A percentile compares a stretch with the other conserved stretches of the same genome.
phyloP scores from a whole-genome alignment of 208 protist species.

The Trypanosoma vivax region DNA sequence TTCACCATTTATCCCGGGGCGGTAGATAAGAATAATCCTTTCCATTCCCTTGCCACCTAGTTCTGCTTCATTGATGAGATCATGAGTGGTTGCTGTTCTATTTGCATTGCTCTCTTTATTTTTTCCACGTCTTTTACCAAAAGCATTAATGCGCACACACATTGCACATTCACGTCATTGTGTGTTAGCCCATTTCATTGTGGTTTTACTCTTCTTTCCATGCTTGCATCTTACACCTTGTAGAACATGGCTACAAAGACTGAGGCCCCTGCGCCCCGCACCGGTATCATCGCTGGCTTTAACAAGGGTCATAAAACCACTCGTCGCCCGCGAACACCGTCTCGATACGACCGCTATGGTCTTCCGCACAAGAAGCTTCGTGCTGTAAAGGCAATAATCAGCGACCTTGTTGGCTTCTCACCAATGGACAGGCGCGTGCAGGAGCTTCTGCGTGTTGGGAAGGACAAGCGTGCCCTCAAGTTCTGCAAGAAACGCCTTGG shows the following conservation, averaged over 20 bases:
- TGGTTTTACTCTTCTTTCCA: constrained; percentile 7
- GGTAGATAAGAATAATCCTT: too few relatives aligned
- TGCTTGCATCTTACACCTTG: constrained; percentile 1
- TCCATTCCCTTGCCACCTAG: too few relatives aligned
- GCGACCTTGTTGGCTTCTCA: constrained; percentile 87
- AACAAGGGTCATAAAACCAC: constrained; percentile 90
- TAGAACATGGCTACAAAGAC: constrained; percentile 14
- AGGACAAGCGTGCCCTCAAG: constrained; percentile 94
- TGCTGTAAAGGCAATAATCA: constrained; percentile 88
- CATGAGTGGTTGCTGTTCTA: too few relatives aligned
- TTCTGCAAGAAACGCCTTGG: constrained; percentile 93
- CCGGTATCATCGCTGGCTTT: constrained; percentile 89
- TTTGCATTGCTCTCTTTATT: too few relatives aligned
- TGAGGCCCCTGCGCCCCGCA: constrained; percentile 52
- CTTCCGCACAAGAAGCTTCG: constrained; percentile 86
- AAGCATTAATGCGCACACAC: too few relatives aligned
- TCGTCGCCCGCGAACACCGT: constrained; percentile 72
- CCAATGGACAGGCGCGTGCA: constrained; percentile 90
- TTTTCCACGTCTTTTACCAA: too few relatives aligned
- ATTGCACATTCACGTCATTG: background rate
- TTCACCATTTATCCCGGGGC: too few relatives aligned
- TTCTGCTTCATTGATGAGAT: too few relatives aligned
- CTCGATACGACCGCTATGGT: constrained; percentile 73
- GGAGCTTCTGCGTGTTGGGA: constrained; percentile 92
- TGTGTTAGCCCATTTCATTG: background rate